Percentiles rank a stretch among this genome's conserved stretches.
These are phyloP conservation scores for Cyberlindnera bimundalis DNA, from an alignment of 805 yeast genomes.

Conservation along the genomic window DNA sequence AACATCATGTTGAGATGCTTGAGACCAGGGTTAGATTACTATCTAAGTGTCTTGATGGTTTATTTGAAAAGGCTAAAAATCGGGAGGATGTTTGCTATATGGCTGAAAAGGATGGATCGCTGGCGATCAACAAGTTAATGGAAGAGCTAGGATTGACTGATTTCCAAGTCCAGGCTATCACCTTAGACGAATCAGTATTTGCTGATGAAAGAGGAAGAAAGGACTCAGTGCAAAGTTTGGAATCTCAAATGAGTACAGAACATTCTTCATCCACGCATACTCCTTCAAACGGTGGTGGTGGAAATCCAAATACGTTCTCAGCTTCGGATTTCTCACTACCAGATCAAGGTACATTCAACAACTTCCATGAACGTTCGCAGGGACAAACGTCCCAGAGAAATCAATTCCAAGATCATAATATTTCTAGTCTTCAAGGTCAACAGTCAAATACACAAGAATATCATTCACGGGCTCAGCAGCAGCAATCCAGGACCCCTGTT, in stretches of 20 bases:
- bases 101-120: conserved; percentile 3
- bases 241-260: background rate
- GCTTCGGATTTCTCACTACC: background rate
- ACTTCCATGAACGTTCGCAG: background rate
- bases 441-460: background rate
- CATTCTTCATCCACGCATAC: background rate
- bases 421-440: background rate
- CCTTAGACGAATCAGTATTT: background rate
- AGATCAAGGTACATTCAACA: background rate
- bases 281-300: background rate
- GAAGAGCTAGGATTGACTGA: conserved; percentile 3
- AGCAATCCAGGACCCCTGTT: background rate
- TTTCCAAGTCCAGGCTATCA: background rate
- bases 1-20: conserved; percentile 59
- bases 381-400: background rate
- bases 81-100: background rate
- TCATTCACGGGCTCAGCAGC: no score
- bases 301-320: background rate
- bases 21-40: conserved; percentile 55
- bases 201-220: background rate
- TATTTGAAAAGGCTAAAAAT: background rate
- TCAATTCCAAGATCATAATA: background rate
- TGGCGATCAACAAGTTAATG: conserved; percentile 4
- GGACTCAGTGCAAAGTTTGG: background rate
- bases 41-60: conserved; percentile 45